Conservation (phyloP, 2,329 filamentous ascomycete species). For the Ceratocystis alfenasii region DNA sequence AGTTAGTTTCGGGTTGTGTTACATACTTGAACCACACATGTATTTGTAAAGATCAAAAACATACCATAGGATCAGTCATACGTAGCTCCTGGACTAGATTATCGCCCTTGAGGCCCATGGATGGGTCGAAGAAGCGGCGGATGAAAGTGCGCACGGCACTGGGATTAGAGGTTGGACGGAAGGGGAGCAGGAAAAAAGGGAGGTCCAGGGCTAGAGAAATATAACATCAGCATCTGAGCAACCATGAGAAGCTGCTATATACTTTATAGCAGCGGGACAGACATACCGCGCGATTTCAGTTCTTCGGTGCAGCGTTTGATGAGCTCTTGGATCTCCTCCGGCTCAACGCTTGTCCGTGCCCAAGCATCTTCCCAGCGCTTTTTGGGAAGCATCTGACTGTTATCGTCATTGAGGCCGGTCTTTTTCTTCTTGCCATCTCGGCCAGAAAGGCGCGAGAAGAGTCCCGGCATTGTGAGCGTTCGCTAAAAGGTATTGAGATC, state of each 20-base stretch:
- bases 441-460: constrained; percentile 57
- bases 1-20: not conserved
- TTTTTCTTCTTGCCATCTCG: constrained; percentile 66
- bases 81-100: constrained; percentile 72
- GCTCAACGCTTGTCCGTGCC: constrained; percentile 66
- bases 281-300: constrained; percentile 84
- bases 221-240: not conserved
- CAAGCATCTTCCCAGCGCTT: constrained; percentile 83
- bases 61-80: constrained; percentile 85
- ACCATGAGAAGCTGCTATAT: not conserved
- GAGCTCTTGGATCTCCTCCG: constrained; percentile 83
- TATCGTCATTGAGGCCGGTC: constrained; percentile 38
- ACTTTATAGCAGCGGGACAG: constrained; percentile 9
- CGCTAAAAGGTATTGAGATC: not conserved
- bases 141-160: constrained; percentile 86
- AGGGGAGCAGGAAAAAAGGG: constrained; percentile 87
- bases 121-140: constrained; percentile 74
- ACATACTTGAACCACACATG: not conserved
- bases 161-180: constrained; percentile 83
- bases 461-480: constrained; percentile 39
- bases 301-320: constrained; percentile 76
- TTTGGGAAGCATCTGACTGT: constrained; percentile 48
- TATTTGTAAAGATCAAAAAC: not conserved
- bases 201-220: constrained; percentile 63
- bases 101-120: constrained; percentile 55